Conservation (phyloP, 1,139 yeast species). For the Suhomyces bribrorum region DNA sequence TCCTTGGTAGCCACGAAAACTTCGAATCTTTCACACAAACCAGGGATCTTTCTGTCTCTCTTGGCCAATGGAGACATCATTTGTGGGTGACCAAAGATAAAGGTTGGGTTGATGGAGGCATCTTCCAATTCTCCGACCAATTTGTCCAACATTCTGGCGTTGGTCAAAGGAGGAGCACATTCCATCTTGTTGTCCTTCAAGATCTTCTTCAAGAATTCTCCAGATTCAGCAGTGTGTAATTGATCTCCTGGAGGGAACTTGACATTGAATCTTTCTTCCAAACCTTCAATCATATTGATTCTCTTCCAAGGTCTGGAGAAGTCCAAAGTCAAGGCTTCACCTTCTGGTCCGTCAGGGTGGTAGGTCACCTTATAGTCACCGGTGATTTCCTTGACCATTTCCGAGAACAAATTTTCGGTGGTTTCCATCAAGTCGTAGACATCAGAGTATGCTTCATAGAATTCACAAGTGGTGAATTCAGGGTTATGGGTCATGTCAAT, state of each 20-base stretch:
- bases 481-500: conserved; percentile 93
- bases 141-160: conserved; percentile 98
- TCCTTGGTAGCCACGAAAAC: conserved; percentile 98
- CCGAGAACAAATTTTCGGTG: conserved; percentile 92
- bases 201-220: conserved; percentile 80
- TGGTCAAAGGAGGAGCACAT: conserved; percentile 95
- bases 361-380: conserved; percentile 83
- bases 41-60: conserved; percentile 88
- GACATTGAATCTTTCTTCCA: conserved; percentile 82
- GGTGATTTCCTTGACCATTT: conserved; percentile 94
- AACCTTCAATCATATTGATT: conserved; percentile 93
- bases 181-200: conserved; percentile 81
- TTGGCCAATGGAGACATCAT: conserved; percentile 99
- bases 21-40: conserved; percentile 97
- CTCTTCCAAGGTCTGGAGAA: conserved; percentile 98
- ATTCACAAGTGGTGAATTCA: conserved; percentile 92
- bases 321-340: conserved; percentile 76
- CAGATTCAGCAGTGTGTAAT: conserved; percentile 92
- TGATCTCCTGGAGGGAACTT: conserved; percentile 95
- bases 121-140: conserved; percentile 95
- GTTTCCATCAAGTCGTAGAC: conserved; percentile 87
- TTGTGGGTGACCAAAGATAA: conserved; percentile 98
- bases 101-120: conserved; percentile 92
- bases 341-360: conserved; percentile 91
- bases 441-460: conserved; percentile 77